Evolutionary conservation across 148 eudicot genomes (phyloP), one percentile per base, ranked within the genome.

Genomic region (Chenopodium berlandieri): DNA sequence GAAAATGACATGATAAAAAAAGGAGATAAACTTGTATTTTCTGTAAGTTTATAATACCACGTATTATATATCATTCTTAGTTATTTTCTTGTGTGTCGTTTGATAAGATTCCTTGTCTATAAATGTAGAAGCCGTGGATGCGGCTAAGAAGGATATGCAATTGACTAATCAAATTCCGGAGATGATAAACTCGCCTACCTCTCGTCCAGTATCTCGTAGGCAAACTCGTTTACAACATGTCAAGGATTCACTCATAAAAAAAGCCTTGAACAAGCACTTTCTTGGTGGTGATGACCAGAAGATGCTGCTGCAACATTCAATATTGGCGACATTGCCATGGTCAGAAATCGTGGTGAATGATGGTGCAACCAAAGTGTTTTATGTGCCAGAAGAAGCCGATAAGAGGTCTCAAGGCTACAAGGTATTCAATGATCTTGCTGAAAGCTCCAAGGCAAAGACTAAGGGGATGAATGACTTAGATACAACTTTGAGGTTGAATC

Each of bases 231-330:
- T 80, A 0, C 73, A 58, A 23, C 69, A 30, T 17, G 22, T 70
- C 7, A 75, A 76, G 47, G 20, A 73, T 46, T 8, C 31, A 50
- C 80, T 84, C 4, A 75, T 84, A 1, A 70, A 71, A 14, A 71
- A 80, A n/a, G 83, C 83, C 47, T 44, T 84, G 4, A n/a, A 58
- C 75, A 72, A 81, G 22, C 86, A 80, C 22, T 66, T 81, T 67
- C 3, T 40, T 1, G 19, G 6, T 40, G 44, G 44, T 11, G 48
- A 48, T 31, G 20, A 46, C 8, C 37, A 27, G 4, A 14, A 19
- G 2, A 46, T 31, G 20, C 14, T 17, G 7, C 7, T n/a, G 2
- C 75, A 23, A 72, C 75, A 10, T 9, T n/a, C 30, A 2, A 37
- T 7, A 0, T 48, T 13, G 3, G 6, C 54, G 2, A 14, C 75